These are phyloP conservation scores for Dictyophora rubrovolvata DNA, from an alignment of 768 basidiomycete species.

Conservation along the genomic window DNA sequence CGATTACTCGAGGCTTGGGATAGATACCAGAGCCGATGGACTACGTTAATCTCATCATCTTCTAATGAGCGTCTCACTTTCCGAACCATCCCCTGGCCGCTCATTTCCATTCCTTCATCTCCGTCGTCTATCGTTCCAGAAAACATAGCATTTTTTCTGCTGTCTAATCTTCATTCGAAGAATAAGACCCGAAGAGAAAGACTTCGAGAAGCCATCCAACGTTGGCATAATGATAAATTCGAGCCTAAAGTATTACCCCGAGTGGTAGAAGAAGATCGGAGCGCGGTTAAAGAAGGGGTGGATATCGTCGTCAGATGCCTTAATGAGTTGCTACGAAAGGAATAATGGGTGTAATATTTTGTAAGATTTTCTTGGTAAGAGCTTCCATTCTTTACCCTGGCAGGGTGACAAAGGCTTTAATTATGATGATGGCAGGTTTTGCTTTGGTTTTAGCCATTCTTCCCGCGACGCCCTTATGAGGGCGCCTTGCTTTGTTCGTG, in stretches of 20 bases:
- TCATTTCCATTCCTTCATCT: conserved; percentile 29
- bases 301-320: conserved; percentile 32
- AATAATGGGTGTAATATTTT: not conserved
- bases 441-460: no score
- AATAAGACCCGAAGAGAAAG: conserved; percentile 22
- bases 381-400: no score
- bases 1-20: conserved; percentile 47
- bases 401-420: no score
- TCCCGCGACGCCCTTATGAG: no score
- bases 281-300: conserved; percentile 26
- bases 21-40: conserved; percentile 58
- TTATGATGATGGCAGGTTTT: no score
- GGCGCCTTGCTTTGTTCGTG: no score
- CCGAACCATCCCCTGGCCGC: conserved; percentile 63
- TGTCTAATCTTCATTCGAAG: conserved; percentile 24
- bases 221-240: conserved; percentile 51
- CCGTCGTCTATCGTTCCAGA: conserved; percentile 42
- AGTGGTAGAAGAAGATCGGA: conserved; percentile 24
- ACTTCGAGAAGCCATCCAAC: conserved; percentile 35
- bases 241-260: conserved; percentile 25
- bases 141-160: conserved; percentile 40
- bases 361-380: not conserved
- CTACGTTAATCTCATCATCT: conserved; percentile 26
- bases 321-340: conserved; percentile 19
- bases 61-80: conserved; percentile 26